Evolutionary conservation across 2,329 filamentous ascomycete genomes (phyloP).

Genomic region (Fusarium sp.): DNA sequence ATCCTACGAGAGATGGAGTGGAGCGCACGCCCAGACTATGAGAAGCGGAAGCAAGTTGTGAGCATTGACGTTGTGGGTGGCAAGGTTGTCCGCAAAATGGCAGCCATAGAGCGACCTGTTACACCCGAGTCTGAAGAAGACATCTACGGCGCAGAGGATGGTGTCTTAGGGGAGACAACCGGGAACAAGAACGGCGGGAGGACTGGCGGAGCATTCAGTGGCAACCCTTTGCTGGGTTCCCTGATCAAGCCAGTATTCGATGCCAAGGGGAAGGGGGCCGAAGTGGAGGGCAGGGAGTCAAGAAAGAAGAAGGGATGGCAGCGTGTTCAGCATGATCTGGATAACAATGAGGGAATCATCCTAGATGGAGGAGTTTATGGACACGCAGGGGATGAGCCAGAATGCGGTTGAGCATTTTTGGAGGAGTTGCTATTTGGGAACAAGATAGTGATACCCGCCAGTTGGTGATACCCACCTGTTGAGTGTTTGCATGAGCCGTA

Average conservation of each 20-base stretch:
- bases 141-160: conserved; percentile 44
- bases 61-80: conserved; percentile 83
- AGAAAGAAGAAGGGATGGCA: conserved; percentile 60
- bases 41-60: conserved; percentile 84
- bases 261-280: conserved; percentile 59
- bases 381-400: conserved; percentile 51
- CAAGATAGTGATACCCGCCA: conserved; percentile 4
- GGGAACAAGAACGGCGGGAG: conserved; percentile 46
- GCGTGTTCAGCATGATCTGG: conserved; percentile 66
- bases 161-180: conserved; percentile 47
- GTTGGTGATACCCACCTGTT: neutral
- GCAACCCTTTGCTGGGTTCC: conserved; percentile 70
- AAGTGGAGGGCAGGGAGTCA: conserved; percentile 51
- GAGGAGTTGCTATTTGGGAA: neutral
- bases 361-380: conserved; percentile 64
- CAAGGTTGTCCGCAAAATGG: conserved; percentile 77
- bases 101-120: conserved; percentile 64
- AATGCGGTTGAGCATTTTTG: conserved; percentile 43
- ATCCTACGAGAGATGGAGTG: conserved; percentile 85
- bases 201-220: conserved; percentile 68
- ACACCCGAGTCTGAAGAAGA: conserved; percentile 59
- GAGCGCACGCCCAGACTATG: conserved; percentile 83
- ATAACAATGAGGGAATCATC: conserved; percentile 66
- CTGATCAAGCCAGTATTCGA: conserved; percentile 70
- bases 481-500: neutral